These are phyloP conservation scores for Lupinus albus DNA, from an alignment of 306 rosid species.

Conservation along the genomic window DNA sequence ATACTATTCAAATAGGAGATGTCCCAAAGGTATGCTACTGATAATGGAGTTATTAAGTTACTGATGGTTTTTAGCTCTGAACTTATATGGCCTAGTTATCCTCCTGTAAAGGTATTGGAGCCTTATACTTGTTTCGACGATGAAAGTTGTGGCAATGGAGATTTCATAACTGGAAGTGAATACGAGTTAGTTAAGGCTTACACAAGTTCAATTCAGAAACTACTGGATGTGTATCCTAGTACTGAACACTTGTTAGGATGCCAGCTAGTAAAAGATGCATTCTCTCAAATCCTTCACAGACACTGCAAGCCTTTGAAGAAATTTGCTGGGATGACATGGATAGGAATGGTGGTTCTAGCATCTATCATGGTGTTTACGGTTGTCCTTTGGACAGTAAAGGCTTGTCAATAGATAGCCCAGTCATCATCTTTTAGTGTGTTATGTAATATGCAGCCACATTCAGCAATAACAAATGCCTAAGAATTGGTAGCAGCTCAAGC, in stretches of 20 bases:
- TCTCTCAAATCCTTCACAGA: conserved; percentile 49
- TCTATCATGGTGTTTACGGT: conserved; percentile 50
- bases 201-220: conserved; percentile 51
- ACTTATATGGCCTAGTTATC: neutral
- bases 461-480: conserved; percentile 5
- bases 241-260: conserved; percentile 64
- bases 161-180: too few species aligned
- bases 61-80: neutral
- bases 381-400: conserved; percentile 51
- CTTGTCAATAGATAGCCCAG: conserved; percentile 36
- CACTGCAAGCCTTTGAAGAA: conserved; percentile 71
- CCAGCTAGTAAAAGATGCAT: conserved; percentile 60
- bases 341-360: conserved; percentile 49
- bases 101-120: conserved; percentile 53
- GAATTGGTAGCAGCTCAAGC: conserved; percentile 37
- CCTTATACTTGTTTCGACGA: neutral
- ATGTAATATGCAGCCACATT: too few species aligned
- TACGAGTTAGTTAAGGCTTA: too few species aligned
- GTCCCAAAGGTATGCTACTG: conserved; percentile 60
- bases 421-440: neutral
- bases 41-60: neutral
- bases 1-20: conserved; percentile 59
- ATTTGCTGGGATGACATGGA: conserved; percentile 53
- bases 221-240: conserved; percentile 58
- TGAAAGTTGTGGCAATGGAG: too few species aligned